Percentiles rank a stretch among this genome's conserved stretches.
Conservation (phyloP, 169 alveolate species). For the Amoebophrya sp. region DNA sequence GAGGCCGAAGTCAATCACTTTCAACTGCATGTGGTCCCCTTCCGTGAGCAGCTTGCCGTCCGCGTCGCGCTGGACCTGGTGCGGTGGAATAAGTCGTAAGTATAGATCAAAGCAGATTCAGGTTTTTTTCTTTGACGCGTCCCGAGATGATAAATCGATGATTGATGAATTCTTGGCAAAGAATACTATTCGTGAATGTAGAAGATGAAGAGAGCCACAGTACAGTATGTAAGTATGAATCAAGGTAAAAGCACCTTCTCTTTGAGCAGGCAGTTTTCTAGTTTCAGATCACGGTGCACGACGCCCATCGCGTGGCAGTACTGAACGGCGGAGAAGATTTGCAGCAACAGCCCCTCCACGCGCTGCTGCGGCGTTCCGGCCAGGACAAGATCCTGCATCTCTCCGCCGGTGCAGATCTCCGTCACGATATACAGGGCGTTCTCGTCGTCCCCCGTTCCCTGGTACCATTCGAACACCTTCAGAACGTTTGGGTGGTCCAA, state of each 20-base stretch:
- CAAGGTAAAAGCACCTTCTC: too few species aligned
- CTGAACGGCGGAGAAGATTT: constrained; percentile 71
- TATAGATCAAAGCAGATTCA: too few species aligned
- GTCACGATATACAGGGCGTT: constrained; percentile 55
- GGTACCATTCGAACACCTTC: constrained; percentile 62
- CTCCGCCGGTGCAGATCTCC: constrained; percentile 82
- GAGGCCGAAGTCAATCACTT: constrained; percentile 83
- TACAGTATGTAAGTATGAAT: too few species aligned
- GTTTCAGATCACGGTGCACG: constrained; percentile 65
- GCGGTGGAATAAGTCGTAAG: too few species aligned
- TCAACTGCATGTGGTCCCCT: constrained; percentile 53
- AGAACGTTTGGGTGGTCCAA: constrained; percentile 63
- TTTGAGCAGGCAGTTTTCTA: constrained; percentile 62
- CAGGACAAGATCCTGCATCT: constrained; percentile 69
- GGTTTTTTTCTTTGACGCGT: too few species aligned
- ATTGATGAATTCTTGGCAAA: too few species aligned
- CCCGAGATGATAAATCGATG: too few species aligned
- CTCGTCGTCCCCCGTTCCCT: constrained; percentile 41
- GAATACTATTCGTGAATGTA: too few species aligned
- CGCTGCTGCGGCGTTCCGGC: constrained; percentile 70
- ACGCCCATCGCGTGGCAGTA: constrained; percentile 66
- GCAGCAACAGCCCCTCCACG: constrained; percentile 45
- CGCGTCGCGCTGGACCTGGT: too few species aligned
- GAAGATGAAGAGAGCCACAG: too few species aligned
- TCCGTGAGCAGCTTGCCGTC: too few species aligned